Conservation (phyloP, 192 early-diverging fungal species). For the Coemansia sp. region DNA sequence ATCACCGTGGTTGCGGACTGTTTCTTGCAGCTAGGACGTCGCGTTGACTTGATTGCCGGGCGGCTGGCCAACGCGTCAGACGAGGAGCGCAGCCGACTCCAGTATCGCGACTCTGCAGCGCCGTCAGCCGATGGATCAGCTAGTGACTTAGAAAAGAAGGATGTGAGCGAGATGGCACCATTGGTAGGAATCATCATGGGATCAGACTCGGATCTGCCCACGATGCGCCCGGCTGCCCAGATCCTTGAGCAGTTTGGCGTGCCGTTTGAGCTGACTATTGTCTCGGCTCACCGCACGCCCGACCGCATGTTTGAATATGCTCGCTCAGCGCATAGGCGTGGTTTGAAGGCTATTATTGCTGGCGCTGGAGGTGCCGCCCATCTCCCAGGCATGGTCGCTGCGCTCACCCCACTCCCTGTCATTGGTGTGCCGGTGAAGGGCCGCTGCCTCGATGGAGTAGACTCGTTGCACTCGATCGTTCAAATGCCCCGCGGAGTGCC, state of each 20-base stretch:
- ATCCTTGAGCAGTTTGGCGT: slow-evolving; percentile 87
- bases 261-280: slow-evolving; percentile 96
- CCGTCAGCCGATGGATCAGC: slow-evolving; percentile 27
- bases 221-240: slow-evolving; percentile 85
- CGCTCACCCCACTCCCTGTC: slow-evolving; percentile 94
- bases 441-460: slow-evolving; percentile 89
- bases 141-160: slow-evolving; percentile 23
- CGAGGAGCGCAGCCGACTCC: slow-evolving; percentile 36
- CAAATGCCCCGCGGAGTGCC: slow-evolving; percentile 99
- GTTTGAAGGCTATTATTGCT: slow-evolving; percentile 96
- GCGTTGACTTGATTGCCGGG: slow-evolving; percentile 61
- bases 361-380: slow-evolving; percentile 98
- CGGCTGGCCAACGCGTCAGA: slow-evolving; percentile 50
- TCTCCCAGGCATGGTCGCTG: slow-evolving; percentile 99
- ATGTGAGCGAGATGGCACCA: slow-evolving; percentile 56
- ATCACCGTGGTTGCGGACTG: slow-evolving; percentile 89
- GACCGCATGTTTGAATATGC: slow-evolving; percentile 92
- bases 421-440: slow-evolving; percentile 96
- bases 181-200: slow-evolving; percentile 99
- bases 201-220: slow-evolving; percentile 95
- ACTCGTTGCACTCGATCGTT: slow-evolving; percentile 96
- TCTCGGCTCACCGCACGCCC: slow-evolving; percentile 96
- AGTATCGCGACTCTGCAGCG: slow-evolving; percentile 15
- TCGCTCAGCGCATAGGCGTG: slow-evolving; percentile 77
- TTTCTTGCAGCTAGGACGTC: slow-evolving; percentile 71